These are phyloP conservation scores for Aspergillus tamarii DNA, from an alignment of 2,329 filamentous ascomycete species.

Conservation along the genomic window DNA sequence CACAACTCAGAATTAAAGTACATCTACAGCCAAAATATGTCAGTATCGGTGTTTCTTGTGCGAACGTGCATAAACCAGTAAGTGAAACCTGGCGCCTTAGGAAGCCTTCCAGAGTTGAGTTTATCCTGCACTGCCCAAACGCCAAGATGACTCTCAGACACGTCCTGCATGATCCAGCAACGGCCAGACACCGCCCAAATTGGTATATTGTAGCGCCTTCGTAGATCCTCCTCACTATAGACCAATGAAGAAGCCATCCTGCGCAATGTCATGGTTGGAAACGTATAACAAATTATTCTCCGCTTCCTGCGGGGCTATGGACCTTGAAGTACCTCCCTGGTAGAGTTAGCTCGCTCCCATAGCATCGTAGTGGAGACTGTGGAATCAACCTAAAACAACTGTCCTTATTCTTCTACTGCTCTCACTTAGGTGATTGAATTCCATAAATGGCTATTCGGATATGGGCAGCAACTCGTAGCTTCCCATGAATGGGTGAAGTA, in stretches of 20 bases:
- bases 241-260: not conserved
- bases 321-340: not conserved
- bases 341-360: not conserved
- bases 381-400: not conserved
- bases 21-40: not conserved
- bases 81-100: not conserved
- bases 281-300: not conserved
- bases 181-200: not conserved
- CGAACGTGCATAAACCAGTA: not conserved
- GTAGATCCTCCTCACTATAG: not conserved
- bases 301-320: not conserved
- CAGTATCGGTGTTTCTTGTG: accelerated
- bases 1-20: not conserved
- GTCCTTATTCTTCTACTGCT: not conserved
- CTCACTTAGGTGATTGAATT: not conserved
- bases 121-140: not conserved
- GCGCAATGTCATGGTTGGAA: not conserved
- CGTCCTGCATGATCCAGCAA: not conserved
- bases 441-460: not conserved
- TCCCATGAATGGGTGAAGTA: not conserved
- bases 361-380: not conserved
- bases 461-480: accelerated
- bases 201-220: not conserved
- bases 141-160: not conserved
- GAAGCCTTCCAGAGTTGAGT: not conserved